Conservation (phyloP, 1,139 yeast genomes). For the Taphrina deformans region DNA sequence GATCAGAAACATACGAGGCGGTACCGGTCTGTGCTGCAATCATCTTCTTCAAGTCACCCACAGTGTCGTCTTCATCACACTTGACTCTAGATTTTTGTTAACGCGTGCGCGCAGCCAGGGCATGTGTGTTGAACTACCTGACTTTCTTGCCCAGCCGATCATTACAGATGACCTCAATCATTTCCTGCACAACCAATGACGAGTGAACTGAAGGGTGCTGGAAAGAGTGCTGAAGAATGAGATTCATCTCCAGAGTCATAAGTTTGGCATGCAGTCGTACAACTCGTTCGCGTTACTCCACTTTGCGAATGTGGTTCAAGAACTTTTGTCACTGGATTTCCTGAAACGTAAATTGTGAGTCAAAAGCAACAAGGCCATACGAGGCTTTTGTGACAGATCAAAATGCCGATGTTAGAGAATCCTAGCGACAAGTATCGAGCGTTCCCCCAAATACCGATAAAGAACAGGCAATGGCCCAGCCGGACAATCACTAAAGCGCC, state of each 20-base stretch:
- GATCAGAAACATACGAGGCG: conserved; percentile 41
- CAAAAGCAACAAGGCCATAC: neutral
- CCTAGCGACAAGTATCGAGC: conserved; percentile 76
- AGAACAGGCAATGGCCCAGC: conserved; percentile 86
- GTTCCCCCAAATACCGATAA: conserved; percentile 65
- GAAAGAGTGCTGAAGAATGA: too few species aligned
- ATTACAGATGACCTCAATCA: conserved; percentile 35
- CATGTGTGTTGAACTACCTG: conserved; percentile 64
- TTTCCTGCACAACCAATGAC: too few species aligned
- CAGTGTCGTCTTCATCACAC: conserved; percentile 77
- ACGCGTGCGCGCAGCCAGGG: too few species aligned
- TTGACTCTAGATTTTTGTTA: conserved; percentile 36
- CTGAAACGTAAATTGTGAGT: neutral
- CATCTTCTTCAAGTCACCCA: conserved; percentile 89
- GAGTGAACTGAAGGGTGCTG: too few species aligned
- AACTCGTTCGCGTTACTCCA: neutral
- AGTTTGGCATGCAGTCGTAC: neutral
- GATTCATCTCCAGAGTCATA: too few species aligned
- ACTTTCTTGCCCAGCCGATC: conserved; percentile 80
- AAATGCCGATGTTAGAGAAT: conserved; percentile 57
- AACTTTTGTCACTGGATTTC: neutral
- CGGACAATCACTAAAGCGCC: conserved; percentile 76
- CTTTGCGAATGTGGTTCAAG: neutral
- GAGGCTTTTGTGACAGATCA: neutral
- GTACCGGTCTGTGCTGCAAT: conserved; percentile 82